phyloP scores from a whole-genome alignment of 169 alveolate genomes.

The Plasmodium chabaudi region DNA sequence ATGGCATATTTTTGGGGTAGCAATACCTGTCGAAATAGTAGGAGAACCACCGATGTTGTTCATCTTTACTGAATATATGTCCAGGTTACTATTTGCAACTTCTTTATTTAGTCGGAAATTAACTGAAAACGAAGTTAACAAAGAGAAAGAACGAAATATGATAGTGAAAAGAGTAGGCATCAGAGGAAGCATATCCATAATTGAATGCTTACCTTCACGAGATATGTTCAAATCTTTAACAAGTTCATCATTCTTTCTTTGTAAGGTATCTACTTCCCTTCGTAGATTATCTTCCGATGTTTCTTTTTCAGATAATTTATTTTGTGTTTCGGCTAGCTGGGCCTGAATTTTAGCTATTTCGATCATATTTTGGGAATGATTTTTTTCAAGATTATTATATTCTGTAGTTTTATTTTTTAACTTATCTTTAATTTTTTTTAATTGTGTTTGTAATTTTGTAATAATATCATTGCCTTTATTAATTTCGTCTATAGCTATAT shows the following conservation, averaged over 20 bases:
- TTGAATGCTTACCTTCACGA: slow-evolving; percentile 41
- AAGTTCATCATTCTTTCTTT: slow-evolving; percentile 44
- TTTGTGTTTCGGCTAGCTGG: slow-evolving; percentile 6
- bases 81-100: slow-evolving; percentile 51
- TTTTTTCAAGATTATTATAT: slow-evolving; percentile 32
- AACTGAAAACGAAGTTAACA: slow-evolving; percentile 3
- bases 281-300: slow-evolving; percentile 19
- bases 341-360: slow-evolving; percentile 26
- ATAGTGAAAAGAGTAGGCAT: not conserved
- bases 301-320: slow-evolving; percentile 7
- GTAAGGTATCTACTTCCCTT: slow-evolving; percentile 21
- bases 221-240: slow-evolving; percentile 69
- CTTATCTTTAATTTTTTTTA: slow-evolving; percentile 65
- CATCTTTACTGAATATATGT: slow-evolving; percentile 29
- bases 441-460: slow-evolving; percentile 66
- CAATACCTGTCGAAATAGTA: slow-evolving; percentile 33
- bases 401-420: slow-evolving; percentile 44
- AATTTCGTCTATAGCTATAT: slow-evolving; percentile 70
- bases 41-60: slow-evolving; percentile 36
- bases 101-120: slow-evolving; percentile 63
- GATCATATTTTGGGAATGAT: slow-evolving; percentile 17
- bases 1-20: not conserved
- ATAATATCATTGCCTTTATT: slow-evolving; percentile 76
- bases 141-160: not conserved
- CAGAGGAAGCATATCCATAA: not conserved